Base-by-base conservation (phyloP, 2,329 filamentous ascomycete genomes). In the Alternaria triticina region DNA sequence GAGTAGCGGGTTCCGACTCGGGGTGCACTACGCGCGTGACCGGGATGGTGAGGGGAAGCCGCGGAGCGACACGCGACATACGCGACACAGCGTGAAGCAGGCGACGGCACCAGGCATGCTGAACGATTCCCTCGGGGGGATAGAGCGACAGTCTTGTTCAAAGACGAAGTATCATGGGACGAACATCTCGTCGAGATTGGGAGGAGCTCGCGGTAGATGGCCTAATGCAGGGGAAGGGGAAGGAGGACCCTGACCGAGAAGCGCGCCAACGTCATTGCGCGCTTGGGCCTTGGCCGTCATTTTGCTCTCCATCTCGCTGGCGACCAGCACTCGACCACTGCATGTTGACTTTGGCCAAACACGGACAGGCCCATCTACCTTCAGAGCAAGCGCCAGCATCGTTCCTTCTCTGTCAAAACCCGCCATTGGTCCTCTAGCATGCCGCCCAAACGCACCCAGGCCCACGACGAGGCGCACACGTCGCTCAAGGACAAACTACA, bases 401-500 rank as follows among this genome's bases (percentile, higher is more conserved):
- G 25, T 51, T 11, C 40, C 30, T 59, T 45, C 49, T 30, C 28
- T 7, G 10, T 59, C 43, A 33, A 20, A 20, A 25, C 13, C 43
- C 50, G 30, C 56, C 44, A 62, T 59, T 62, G 60, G 33, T n/a
- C 27, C 33, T 8, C 20, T 22, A 45, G 59, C 47, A 82, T 82
- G 80, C 80, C 80, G 60, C 80, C 80, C 60, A 80, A 70, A 73
- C 74, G 74, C 25, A 62, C 55, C 13, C 59, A 60, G 58, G 70
- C 74, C 55, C 70, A 77, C 58, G 79, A 82, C 61, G 82, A 84
- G 69, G 70, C 75, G 52, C 76, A 77, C 28, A 27, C 51, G 55
- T 74, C 62, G 58, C 76, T 79, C 55, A 81, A 82, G 72, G 82
- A 83, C 71, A 82, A 82, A 73, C 80, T 81, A 33, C 76, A 81